Evolutionary conservation across 1,139 yeast genomes (phyloP).

Genomic region (Pichia sp.): DNA sequence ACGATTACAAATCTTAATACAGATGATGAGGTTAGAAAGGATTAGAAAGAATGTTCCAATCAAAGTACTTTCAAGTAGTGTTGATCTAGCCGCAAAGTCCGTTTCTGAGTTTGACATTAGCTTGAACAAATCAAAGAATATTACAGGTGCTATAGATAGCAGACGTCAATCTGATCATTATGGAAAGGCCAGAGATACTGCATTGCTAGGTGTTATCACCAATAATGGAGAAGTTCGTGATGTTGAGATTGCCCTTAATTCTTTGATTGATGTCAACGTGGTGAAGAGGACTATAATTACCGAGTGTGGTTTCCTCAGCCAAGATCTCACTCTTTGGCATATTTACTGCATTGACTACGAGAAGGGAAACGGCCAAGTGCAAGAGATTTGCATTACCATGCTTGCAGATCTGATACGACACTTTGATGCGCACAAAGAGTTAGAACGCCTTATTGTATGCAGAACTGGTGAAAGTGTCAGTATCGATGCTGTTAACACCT

Average conservation of each 20-base stretch:
- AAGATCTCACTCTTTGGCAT: no score
- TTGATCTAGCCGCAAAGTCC: conserved; percentile 24
- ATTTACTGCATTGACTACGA: background rate
- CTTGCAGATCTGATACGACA: background rate
- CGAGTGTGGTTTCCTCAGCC: no score
- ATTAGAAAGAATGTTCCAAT: conserved; percentile 32
- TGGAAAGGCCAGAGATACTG: no score
- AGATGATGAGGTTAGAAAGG: conserved; percentile 34
- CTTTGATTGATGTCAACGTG: no score
- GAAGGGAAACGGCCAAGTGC: background rate
- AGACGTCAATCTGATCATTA: no score
- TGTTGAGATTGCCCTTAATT: no score
- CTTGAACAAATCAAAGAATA: no score
- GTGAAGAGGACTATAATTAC: no score
- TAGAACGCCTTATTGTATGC: conserved; percentile 54
- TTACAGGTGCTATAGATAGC: no score
- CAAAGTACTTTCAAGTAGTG: conserved; percentile 29
- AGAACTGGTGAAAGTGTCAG: conserved; percentile 59
- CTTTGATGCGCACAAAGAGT: background rate
- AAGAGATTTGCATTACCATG: background rate
- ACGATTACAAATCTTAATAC: conserved; percentile 49
- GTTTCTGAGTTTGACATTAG: conserved; percentile 31
- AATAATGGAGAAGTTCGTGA: conserved; percentile 71
- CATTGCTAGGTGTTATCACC: conserved; percentile 65
- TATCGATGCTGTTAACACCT: conserved; percentile 57